Percentiles rank a stretch among this genome's conserved stretches.
Evolutionary conservation across 202 grass and related monocot species (phyloP).

Genomic region (Zizania palustris): DNA sequence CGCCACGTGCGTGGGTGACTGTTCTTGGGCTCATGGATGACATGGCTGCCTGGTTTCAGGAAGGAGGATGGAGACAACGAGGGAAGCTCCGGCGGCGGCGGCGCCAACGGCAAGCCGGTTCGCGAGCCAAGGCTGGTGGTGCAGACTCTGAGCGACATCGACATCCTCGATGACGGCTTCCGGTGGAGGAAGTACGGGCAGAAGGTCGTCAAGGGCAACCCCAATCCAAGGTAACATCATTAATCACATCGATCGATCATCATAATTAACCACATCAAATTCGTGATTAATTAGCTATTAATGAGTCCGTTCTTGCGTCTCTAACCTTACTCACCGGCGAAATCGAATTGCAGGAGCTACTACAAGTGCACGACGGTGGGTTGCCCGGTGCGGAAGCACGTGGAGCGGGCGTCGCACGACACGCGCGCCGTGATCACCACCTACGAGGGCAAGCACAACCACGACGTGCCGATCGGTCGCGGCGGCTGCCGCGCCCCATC

Average conservation of each 20-base stretch:
- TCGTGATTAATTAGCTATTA: too few relatives aligned
- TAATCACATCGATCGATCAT: neutral
- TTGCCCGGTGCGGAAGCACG: slow-evolving; percentile 92
- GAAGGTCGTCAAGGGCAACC: slow-evolving; percentile 93
- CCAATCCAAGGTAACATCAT: slow-evolving; percentile 64
- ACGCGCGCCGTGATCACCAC: slow-evolving; percentile 88
- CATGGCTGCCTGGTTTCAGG: slow-evolving; percentile 27
- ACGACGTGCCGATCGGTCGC: slow-evolving; percentile 72
- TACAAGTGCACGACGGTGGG: slow-evolving; percentile 91
- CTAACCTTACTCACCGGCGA: neutral
- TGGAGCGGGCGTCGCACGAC: slow-evolving; percentile 85
- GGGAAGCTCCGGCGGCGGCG: slow-evolving; percentile 44
- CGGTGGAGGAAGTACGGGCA: slow-evolving; percentile 88
- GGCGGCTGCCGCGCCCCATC: slow-evolving; percentile 39
- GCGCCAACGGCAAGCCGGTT: slow-evolving; percentile 56
- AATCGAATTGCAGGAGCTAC: slow-evolving; percentile 67
- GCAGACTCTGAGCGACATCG: slow-evolving; percentile 92
- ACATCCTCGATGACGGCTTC: slow-evolving; percentile 86
- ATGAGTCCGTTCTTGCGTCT: neutral
- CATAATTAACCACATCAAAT: too few relatives aligned
- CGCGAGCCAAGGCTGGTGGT: slow-evolving; percentile 83
- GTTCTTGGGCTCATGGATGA: neutral
- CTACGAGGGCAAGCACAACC: slow-evolving; percentile 97
- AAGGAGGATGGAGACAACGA: slow-evolving; percentile 70
- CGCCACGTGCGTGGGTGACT: too few relatives aligned